Base-by-base conservation (phyloP, 805 yeast genomes). In the Komagataella ulmi region DNA sequence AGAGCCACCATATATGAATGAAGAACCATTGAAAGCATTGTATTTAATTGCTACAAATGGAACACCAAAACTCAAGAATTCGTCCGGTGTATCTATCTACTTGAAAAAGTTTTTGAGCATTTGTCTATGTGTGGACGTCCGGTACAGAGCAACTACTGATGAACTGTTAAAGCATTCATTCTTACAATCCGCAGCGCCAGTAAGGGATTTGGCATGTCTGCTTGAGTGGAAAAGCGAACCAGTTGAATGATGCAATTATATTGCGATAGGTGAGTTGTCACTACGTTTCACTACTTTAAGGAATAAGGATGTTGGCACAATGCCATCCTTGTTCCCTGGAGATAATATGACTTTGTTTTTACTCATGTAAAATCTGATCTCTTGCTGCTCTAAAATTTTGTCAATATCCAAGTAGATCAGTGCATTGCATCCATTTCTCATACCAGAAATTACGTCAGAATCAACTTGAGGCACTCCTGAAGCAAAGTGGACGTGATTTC, bases 71-170 rank as follows among this genome's bases (percentile, higher is more conserved):
- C 71, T 85, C 57, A 83, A 81, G 63, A 61, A 67, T 40, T 18
- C 51, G 6, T 48, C 49, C 12, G 59, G 72, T 44, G 71, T 93
- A 54, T 81, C 91, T 7, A 74, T 81, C 53, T 80, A 83, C 40
- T 84, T 95, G 54, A 88, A 87, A 71, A 81, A 85, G 62, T 93
- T 93, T 64, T 74, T 93, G 64, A 81, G 90, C 50, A 88, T 89
- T 55, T 89, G 98, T 70, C 73, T 93, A 23, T 88, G 97, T 68
- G 98, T 91, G 44, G 98, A 95, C 65, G 96, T 89, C 46, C 79
- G 85, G 59, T 85, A 84, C 61, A 79, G 99, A 59, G 98, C 98
- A 1, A 77, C 84, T 17, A 88, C 98, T 5, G 89, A 85, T 59
- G 97, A 91, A 63, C 73, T 93, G 51, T 70, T 93, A 45, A 81